A percentile compares a stretch with the other conserved stretches of the same genome.
These are phyloP conservation scores for Metarhizium sp. DNA, from an alignment of 2,329 filamentous ascomycete genomes.

Conservation along the genomic window DNA sequence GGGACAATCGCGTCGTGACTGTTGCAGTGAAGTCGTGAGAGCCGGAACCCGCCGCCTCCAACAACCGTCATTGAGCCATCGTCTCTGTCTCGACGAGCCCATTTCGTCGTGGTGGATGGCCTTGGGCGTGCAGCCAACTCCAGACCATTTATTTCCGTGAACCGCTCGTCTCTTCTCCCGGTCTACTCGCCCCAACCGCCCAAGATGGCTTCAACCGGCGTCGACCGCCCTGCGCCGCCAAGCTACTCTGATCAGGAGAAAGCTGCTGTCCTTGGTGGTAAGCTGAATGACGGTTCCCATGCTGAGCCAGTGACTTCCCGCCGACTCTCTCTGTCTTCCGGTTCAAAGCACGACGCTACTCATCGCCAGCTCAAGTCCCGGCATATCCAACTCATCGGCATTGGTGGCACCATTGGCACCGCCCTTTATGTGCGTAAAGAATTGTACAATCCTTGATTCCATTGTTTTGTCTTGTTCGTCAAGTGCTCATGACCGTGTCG, in stretches of 20 bases:
- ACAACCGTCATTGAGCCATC: background rate
- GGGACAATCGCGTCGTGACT: background rate
- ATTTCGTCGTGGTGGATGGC: background rate
- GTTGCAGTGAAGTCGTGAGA: background rate
- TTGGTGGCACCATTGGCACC: conserved; percentile 56
- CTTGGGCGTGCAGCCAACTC: background rate
- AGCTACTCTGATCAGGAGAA: conserved; percentile 16
- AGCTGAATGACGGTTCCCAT: background rate
- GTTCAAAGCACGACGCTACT: conserved; percentile 28
- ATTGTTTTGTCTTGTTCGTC: background rate
- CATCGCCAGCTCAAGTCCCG: conserved; percentile 45
- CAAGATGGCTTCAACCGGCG: conserved; percentile 14
- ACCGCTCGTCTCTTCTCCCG: background rate
- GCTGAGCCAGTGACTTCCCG: background rate
- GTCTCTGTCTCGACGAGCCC: background rate
- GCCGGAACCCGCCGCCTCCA: background rate
- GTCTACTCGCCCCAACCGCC: background rate
- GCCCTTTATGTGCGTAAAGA: conserved; percentile 39
- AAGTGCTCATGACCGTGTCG: conserved; percentile 9
- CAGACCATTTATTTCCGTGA: background rate
- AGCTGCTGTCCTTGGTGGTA: background rate
- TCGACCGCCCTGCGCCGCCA: conserved; percentile 11
- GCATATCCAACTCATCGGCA: conserved; percentile 51
- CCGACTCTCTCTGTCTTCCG: conserved; percentile 11
- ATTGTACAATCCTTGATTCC: background rate